Base-by-base conservation (phyloP, 75 land plant genomes). In the Sequoiadendron giganteum region DNA sequence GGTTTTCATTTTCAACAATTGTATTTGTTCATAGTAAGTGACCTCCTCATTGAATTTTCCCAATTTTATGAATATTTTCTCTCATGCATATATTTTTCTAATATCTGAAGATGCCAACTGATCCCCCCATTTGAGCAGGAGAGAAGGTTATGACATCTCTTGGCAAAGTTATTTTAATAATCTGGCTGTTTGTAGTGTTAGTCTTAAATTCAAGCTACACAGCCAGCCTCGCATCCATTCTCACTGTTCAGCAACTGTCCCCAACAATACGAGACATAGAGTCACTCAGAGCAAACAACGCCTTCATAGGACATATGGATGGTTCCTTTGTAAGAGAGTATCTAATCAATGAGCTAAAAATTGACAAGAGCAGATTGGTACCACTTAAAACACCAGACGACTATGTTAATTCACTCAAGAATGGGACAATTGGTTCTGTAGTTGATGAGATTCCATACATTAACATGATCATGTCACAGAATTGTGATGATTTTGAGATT, bases 161-260 rank as follows among this genome's bases (percentile, higher is more conserved):
- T 61, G 68, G 68, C 10, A 52, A 52, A 52, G 15, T 52, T 52
- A 52, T 52, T 14, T 52, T 52, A 14, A 52, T 52, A 52, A 52
- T 52, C 16, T 52, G 55, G 55, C 14, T 52, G 16, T 14, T 52
- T 52, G 55, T 52, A 52, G 55, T 52, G 15, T 15, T 52, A 2
- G 55, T 52, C 55, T 52, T 52, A 52, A 52, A 52, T 52, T 52
- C 55, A 52, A 52, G 55, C 16, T 52, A 52, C 55, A 52, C 55
- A 52, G 55, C 55, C 14, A 52, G 55, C 55, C 55, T 52, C 55
- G 16, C 55, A 13, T 52, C 55, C 47, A 87, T 87, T 52, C 87
- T 87, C 30, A 87, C 88, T n/a, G 88, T 84, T 28, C 88, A 87
- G 34, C 88, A 87, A 47, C 87, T 87, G 9, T 34, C 85, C 21